Percentiles rank a stretch among this genome's conserved stretches.
Evolutionary conservation across 2,329 filamentous ascomycete species (phyloP).

Genomic region (Coniochaeta sp.): DNA sequence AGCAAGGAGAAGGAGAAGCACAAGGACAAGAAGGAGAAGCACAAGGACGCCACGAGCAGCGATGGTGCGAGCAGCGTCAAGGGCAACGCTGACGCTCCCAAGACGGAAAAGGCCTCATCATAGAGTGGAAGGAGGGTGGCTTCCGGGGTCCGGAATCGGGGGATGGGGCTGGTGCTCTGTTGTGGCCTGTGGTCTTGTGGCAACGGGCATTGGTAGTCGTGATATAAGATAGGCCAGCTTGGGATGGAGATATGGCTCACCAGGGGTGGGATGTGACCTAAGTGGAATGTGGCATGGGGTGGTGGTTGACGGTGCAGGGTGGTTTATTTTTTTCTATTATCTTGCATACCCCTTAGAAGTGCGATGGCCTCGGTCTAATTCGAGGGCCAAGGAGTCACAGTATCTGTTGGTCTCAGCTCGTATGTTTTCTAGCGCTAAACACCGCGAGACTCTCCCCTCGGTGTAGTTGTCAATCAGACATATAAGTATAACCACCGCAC

Average conservation of each 20-base stretch:
- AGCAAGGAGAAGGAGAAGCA: constrained; percentile 46
- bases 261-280: background rate
- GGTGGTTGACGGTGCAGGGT: background rate
- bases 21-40: constrained; percentile 8
- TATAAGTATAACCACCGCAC: background rate
- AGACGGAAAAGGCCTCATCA: background rate
- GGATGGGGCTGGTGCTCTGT: background rate
- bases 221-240: background rate
- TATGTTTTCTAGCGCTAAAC: background rate
- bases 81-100: constrained; percentile 4
- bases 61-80: constrained; percentile 9
- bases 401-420: background rate
- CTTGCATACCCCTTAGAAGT: background rate
- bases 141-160: background rate
- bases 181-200: background rate
- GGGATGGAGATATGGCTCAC: background rate
- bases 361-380: background rate
- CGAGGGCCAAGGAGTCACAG: background rate
- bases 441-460: background rate
- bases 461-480: background rate
- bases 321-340: background rate
- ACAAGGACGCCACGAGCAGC: constrained; percentile 22
- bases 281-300: background rate
- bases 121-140: background rate
- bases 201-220: background rate